A percentile compares a stretch with the other conserved stretches of the same genome.
phyloP scores from a whole-genome alignment of 2,329 filamentous ascomycete genomes.

The Cordyceps pruinosa region DNA sequence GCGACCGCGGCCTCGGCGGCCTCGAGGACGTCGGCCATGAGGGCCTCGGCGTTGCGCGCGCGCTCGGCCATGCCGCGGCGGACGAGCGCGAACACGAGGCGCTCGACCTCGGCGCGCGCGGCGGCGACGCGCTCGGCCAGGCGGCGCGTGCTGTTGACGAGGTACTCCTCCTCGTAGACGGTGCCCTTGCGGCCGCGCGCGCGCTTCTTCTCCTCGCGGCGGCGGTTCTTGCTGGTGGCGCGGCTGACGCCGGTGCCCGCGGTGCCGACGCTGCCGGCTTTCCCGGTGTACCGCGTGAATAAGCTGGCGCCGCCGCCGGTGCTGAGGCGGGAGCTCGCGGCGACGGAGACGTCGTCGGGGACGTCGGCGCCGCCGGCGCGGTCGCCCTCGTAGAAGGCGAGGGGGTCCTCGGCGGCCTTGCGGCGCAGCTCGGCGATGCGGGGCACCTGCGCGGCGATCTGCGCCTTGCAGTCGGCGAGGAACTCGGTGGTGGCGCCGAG shows the following conservation, averaged over 20 bases:
- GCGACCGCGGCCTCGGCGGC: constrained; percentile 59
- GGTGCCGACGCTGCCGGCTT: constrained; percentile 55
- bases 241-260: constrained; percentile 66
- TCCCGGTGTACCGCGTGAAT: constrained; percentile 87
- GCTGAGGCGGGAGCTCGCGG: constrained; percentile 69
- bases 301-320: constrained; percentile 78
- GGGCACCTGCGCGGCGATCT: constrained; percentile 78
- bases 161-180: constrained; percentile 96
- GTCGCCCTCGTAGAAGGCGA: constrained; percentile 83
- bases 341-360: constrained; percentile 88
- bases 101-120: constrained; percentile 62
- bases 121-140: constrained; percentile 76
- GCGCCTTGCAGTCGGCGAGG: constrained; percentile 83
- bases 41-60: constrained; percentile 66
- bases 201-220: constrained; percentile 88
- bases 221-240: constrained; percentile 79
- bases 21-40: constrained; percentile 67
- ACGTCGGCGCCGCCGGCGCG: constrained; percentile 58
- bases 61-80: constrained; percentile 82
- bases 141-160: constrained; percentile 78
- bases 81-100: constrained; percentile 69
- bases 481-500: constrained; percentile 81
- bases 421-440: constrained; percentile 74
- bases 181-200: constrained; percentile 93
- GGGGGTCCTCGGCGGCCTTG: constrained; percentile 76